Base-by-base conservation (phyloP, 768 basidiomycete genomes). In the Agaricus blazei region DNA sequence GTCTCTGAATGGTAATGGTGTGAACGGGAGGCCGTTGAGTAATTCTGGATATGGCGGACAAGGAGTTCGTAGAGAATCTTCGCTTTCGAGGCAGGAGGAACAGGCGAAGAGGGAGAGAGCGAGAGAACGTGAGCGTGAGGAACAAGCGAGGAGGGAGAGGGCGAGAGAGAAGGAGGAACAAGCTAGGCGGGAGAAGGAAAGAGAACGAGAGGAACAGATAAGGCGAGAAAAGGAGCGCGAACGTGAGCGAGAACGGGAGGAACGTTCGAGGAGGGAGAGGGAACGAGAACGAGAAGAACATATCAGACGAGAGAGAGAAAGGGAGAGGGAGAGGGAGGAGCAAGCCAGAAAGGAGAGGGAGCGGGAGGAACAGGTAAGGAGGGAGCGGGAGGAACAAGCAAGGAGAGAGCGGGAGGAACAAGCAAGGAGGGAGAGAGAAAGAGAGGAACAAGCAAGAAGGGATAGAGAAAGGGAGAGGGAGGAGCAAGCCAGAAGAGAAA, bases 171-270 rank as follows among this genome's bases (percentile, higher is more conserved):
- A 57, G 28, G 44, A 47, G 24, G 57, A 58, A 24, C 49, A 50
- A 41, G 43, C 48, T 55, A 60, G 58, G 56, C 58, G 55, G 36
- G 59, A 52, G 27, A 49, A 47, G 23, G 60, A 60, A 26, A 57
- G 47, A 57, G 56, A 49, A 68, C 67, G 40, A 46, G 58, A 51
- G 45, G 48, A 43, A 57, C 58, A 58, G 50, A 41, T 43, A 51
- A 29, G 67, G 59, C 37, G 70, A 60, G 36, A 68, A 59, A 31
- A 59, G 55, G 36, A 58, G 9, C 55, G 48, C 52, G 52, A 61
- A 52, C 44, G 57, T 43, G 56, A 61, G 48, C 48, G 46, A 15
- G 54, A 68, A 67, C 41, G 65, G 58, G 50, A 59, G 37, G 26
- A 62, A 60, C 43, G 67, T 56, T 38, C 36, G 24, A 54, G 58